These are phyloP conservation scores for Beta lomatogona DNA, from an alignment of 179 eudicot genomes.

Conservation along the genomic window DNA sequence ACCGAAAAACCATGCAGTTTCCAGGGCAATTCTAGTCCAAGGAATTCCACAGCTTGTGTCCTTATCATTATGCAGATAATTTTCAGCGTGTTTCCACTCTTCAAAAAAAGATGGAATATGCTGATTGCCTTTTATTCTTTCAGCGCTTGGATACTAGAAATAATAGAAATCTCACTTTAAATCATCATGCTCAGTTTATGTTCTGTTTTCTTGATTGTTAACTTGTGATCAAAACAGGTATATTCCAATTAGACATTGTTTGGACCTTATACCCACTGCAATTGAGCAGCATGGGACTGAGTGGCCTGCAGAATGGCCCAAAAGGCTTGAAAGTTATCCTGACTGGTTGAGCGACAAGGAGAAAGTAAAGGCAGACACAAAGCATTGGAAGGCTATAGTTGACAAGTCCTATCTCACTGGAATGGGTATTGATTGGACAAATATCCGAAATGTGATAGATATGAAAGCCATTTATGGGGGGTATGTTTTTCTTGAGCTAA, in stretches of 20 bases:
- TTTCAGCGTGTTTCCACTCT: background rate
- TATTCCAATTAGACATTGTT: constrained; percentile 61
- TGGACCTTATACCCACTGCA: constrained; percentile 75
- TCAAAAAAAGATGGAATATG: background rate
- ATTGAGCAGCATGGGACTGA: constrained; percentile 91
- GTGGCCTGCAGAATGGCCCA: constrained; percentile 99
- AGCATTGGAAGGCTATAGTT: constrained; percentile 86
- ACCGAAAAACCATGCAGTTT: no score
- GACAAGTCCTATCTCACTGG: constrained; percentile 83
- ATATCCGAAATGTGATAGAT: constrained; percentile 90
- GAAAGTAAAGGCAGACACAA: constrained; percentile 72
- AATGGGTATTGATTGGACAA: constrained; percentile 88
- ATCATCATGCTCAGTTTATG: background rate
- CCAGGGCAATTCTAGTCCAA: background rate
- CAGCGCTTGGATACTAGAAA: background rate
- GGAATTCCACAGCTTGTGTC: background rate
- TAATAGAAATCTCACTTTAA: background rate
- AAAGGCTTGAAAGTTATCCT: constrained; percentile 84
- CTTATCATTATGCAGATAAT: background rate
- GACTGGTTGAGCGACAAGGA: constrained; percentile 89
- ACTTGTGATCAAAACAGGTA: constrained; percentile 54
- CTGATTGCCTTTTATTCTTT: background rate
- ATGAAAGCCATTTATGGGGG: constrained; percentile 97
- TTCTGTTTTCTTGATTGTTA: constrained; percentile 10
- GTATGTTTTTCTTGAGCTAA: constrained; percentile 42